Evolutionary conservation across 176 grass and related monocot species (phyloP).

Genomic region (Puccinellia tenuiflora): DNA sequence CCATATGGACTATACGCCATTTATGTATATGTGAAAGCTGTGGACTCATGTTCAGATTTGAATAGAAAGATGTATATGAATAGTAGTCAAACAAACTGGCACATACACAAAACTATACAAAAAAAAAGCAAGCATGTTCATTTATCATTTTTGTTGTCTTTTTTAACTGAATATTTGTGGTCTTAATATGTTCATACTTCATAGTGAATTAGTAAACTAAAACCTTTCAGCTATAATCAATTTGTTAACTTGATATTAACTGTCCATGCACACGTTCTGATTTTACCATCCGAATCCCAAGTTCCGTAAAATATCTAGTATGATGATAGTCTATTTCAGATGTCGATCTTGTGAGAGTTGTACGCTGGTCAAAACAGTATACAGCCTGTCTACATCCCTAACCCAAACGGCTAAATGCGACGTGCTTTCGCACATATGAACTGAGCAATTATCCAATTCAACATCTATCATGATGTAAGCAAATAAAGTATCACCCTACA

Average conservation of each 20-base stretch:
- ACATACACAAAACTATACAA: not conserved
- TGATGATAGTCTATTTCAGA: not conserved
- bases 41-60: not conserved
- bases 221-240: not conserved
- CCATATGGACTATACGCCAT: not conserved
- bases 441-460: not conserved
- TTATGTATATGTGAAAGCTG: not conserved
- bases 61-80: not conserved
- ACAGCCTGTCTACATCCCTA: not conserved
- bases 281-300: constrained; percentile 13
- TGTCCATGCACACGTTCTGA: not conserved
- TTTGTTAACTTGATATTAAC: not conserved
- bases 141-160: too few relatives aligned
- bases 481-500: not conserved
- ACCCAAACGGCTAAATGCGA: not conserved
- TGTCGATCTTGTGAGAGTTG: not conserved
- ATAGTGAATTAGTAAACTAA: not conserved
- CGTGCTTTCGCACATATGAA: not conserved
- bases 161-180: not conserved
- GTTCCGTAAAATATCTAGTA: not conserved
- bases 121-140: not conserved
- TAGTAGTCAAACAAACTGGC: not conserved
- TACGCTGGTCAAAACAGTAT: not conserved
- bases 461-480: not conserved
- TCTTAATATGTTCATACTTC: not conserved